These are phyloP conservation scores for Beauveria brongniartii DNA, from an alignment of 2,329 filamentous ascomycete species.

Conservation along the genomic window DNA sequence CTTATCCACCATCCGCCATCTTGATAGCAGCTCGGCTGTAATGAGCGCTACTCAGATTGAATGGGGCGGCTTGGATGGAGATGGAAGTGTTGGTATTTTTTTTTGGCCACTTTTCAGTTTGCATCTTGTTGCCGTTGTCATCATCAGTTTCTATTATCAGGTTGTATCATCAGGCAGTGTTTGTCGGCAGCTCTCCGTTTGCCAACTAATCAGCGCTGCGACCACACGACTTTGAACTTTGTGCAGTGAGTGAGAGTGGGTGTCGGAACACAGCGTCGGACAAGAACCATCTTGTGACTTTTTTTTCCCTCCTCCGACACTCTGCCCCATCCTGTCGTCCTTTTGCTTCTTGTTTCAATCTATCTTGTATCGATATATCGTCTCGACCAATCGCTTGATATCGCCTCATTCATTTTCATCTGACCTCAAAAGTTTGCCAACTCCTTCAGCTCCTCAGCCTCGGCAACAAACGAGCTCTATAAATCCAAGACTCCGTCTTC, in stretches of 20 bases:
- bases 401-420: background rate
- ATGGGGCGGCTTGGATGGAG: no score
- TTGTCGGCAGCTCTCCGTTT: background rate
- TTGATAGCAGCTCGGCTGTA: no score
- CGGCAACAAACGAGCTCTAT: background rate
- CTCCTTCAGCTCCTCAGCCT: no score
- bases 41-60: no score
- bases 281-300: constrained; percentile 7
- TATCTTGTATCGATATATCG: background rate
- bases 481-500: background rate
- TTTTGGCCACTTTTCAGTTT: no score
- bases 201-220: background rate
- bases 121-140: no score
- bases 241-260: background rate
- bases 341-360: background rate
- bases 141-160: no score
- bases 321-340: background rate
- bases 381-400: background rate
- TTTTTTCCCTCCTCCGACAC: background rate
- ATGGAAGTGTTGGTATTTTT: no score
- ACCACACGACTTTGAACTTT: background rate
- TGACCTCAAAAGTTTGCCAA: background rate
- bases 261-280: background rate
- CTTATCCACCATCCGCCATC: no score
- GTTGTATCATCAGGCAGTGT: no score